A percentile compares a stretch with the other conserved stretches of the same genome.
These are phyloP conservation scores for Dictyostelium discoideum DNA, from an alignment of 78 protist genomes.

Conservation along the genomic window DNA sequence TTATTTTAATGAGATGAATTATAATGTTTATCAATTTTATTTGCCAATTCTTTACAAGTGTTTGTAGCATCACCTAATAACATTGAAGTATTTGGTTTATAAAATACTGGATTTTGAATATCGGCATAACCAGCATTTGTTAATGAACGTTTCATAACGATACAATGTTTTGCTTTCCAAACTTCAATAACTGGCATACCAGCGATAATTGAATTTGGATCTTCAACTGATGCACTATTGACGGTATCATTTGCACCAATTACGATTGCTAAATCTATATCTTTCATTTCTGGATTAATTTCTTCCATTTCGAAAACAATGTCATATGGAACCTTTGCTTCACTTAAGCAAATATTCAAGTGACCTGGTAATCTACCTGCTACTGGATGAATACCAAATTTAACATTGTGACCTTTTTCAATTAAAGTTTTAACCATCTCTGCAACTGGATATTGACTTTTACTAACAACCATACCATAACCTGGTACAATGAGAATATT, in stretches of 20 bases:
- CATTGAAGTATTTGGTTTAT: slow-evolving; percentile 95
- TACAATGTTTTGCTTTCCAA: slow-evolving; percentile 91
- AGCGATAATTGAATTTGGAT: slow-evolving; percentile 95
- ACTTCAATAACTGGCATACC: slow-evolving; percentile 98
- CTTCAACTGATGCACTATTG: slow-evolving; percentile 97
- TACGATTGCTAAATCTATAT: slow-evolving; percentile 86
- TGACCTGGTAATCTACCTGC: slow-evolving; percentile 99
- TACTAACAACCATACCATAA: slow-evolving; percentile 98
- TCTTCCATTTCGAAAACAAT: slow-evolving; percentile 99
- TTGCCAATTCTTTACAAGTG: slow-evolving; percentile 72
- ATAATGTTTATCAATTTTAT: slow-evolving; percentile 24
- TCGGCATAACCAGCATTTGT: slow-evolving; percentile 98
- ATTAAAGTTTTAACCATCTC: slow-evolving; percentile 85
- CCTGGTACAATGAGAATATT: slow-evolving; percentile 98
- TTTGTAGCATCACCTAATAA: slow-evolving; percentile 97
- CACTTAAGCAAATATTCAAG: slow-evolving; percentile 97
- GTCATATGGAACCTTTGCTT: slow-evolving; percentile 98
- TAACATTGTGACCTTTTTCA: slow-evolving; percentile 84
- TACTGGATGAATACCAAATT: slow-evolving; percentile 97
- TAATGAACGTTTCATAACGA: slow-evolving; percentile 97
- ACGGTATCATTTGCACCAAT: slow-evolving; percentile 99
- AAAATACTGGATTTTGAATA: slow-evolving; percentile 96
- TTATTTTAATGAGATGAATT: neutral
- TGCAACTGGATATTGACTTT: slow-evolving; percentile 94
- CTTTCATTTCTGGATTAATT: slow-evolving; percentile 91